These are phyloP conservation scores for Xylona heveae DNA, from an alignment of 495 filamentous ascomycete genomes.

Conservation along the genomic window DNA sequence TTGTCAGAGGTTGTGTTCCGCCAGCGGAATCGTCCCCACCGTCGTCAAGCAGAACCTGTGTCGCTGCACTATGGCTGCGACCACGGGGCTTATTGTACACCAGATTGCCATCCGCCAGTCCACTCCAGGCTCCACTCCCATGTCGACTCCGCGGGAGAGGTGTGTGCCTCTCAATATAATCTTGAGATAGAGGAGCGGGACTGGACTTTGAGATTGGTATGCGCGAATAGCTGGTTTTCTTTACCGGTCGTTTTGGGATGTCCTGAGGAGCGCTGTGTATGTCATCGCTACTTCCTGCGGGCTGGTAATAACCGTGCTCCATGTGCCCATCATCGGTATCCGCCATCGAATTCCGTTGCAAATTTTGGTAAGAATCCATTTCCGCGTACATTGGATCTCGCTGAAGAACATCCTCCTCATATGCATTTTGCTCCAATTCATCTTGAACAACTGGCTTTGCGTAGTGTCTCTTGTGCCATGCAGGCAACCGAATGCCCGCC, in stretches of 20 bases:
- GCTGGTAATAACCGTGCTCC: too few relatives aligned
- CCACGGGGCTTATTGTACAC: conserved; percentile 38
- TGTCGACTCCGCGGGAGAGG: conserved; percentile 40
- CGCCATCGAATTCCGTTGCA: too few relatives aligned
- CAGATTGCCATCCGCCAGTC: conserved; percentile 36
- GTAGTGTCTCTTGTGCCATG: too few relatives aligned
- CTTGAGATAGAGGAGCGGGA: conserved; percentile 48
- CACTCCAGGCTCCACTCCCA: conserved; percentile 23
- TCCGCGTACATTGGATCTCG: too few relatives aligned
- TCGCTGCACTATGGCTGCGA: conserved; percentile 48
- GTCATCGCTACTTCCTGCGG: too few relatives aligned
- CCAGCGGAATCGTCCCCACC: conserved; percentile 20
- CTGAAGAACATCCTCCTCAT: too few relatives aligned
- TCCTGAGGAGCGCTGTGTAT: conserved; percentile 23
- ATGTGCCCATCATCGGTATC: too few relatives aligned
- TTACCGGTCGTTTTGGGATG: conserved; percentile 18
- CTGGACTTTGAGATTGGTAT: conserved; percentile 71
- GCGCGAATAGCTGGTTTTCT: conserved; percentile 29
- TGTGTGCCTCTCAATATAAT: conserved; percentile 49
- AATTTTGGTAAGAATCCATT: too few relatives aligned
- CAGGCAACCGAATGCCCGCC: conserved; percentile 69
- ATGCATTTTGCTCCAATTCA: too few relatives aligned
- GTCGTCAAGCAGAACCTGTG: conserved; percentile 31
- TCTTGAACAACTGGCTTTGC: too few relatives aligned
- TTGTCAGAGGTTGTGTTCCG: conserved; percentile 20